These are phyloP conservation scores for Chaetomium tenue DNA, from an alignment of 495 filamentous ascomycete species.

Conservation along the genomic window DNA sequence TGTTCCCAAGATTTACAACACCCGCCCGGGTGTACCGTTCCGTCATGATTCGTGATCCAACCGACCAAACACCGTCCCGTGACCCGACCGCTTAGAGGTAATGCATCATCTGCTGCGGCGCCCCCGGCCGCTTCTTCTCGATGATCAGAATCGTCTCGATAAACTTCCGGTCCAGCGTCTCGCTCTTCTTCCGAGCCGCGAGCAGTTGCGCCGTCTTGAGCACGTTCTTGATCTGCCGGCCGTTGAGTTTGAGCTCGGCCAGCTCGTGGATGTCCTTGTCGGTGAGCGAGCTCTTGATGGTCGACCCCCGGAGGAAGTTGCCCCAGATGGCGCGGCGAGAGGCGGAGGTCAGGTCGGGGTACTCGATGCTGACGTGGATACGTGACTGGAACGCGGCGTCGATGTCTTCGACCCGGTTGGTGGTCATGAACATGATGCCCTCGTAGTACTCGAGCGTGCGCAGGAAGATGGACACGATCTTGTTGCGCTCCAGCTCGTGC, in stretches of 20 bases:
- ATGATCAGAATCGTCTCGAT: slow-evolving; percentile 35
- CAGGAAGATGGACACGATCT: slow-evolving; percentile 57
- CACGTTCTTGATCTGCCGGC: slow-evolving; percentile 53
- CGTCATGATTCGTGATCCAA: not conserved
- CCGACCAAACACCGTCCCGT: not conserved
- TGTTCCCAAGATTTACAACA: not conserved
- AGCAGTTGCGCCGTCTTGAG: slow-evolving; percentile 48
- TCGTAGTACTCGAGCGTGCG: slow-evolving; percentile 55
- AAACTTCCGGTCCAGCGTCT: slow-evolving; percentile 30
- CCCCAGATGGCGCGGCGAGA: slow-evolving; percentile 37
- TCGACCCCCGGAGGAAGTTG: slow-evolving; percentile 32
- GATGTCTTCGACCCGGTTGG: slow-evolving; percentile 51
- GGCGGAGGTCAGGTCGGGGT: slow-evolving; percentile 41
- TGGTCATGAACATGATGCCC: slow-evolving; percentile 62
- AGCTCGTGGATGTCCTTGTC: slow-evolving; percentile 39
- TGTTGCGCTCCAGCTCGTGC: slow-evolving; percentile 54
- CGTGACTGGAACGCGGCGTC: slow-evolving; percentile 53
- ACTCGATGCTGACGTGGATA: slow-evolving; percentile 52
- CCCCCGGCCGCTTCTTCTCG: slow-evolving; percentile 36
- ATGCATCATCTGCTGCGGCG: slow-evolving; percentile 30
- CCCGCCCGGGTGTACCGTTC: not conserved
- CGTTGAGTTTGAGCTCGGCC: slow-evolving; percentile 40
- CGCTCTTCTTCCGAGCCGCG: slow-evolving; percentile 34
- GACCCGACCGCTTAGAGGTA: slow-evolving; percentile 24
- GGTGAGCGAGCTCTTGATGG: slow-evolving; percentile 29